Conservation (phyloP, 148 eudicot species). For the Limonium bicolor region DNA sequence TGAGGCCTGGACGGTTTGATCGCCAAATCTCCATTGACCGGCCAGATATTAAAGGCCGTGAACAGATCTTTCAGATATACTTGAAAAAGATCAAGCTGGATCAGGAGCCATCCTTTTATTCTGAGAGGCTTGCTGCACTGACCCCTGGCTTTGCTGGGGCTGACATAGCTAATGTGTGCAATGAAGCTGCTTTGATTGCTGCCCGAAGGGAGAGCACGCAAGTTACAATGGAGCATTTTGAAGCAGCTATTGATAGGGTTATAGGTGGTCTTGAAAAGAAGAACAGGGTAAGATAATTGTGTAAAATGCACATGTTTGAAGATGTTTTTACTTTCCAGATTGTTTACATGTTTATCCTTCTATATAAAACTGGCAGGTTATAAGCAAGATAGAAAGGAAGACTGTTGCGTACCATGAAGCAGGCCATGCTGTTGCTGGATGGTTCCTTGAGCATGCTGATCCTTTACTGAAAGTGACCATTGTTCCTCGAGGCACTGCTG, state of each 20-base stretch:
- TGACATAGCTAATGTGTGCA: conserved; percentile 86
- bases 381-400: conserved; percentile 69
- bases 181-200: conserved; percentile 88
- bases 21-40: conserved; percentile 70
- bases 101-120: conserved; percentile 50
- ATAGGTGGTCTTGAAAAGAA: conserved; percentile 91
- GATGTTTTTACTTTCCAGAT: too few relatives aligned
- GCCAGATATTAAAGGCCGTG: conserved; percentile 88
- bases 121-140: conserved; percentile 77
- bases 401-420: conserved; percentile 92
- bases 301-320: too few relatives aligned
- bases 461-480: conserved; percentile 83
- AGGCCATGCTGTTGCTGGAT: conserved; percentile 86
- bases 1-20: conserved; percentile 87
- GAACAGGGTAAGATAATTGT: conserved; percentile 53
- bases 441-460: conserved; percentile 85
- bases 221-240: conserved; percentile 71
- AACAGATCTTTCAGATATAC: conserved; percentile 73
- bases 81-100: conserved; percentile 77
- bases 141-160: conserved; percentile 98
- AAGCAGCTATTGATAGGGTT: conserved; percentile 70
- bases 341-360: background rate
- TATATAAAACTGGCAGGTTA: conserved; percentile 43
- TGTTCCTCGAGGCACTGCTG: conserved; percentile 96
- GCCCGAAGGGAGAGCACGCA: conserved; percentile 41